Evolutionary conservation across 345 rosid genomes (phyloP), one percentile per base, ranked within the genome.

Genomic region (Dipteronia sinensis): DNA sequence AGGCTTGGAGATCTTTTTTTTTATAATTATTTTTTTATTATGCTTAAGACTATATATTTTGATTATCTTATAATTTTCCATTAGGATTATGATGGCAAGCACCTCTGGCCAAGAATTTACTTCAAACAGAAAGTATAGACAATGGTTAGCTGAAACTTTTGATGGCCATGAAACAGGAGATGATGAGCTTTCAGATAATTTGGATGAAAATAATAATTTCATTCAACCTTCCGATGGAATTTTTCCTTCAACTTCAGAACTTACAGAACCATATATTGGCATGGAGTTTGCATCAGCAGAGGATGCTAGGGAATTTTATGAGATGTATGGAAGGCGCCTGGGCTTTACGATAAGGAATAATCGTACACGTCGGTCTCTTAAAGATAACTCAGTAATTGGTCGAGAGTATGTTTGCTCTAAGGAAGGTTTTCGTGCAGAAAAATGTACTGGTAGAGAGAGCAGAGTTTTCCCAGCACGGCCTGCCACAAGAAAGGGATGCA

Each of bases 221-320:
- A 51, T 70, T 20, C 77, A 72, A 49, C 67, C 78, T 62, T 72
- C 73, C 4, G 67, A 67, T 72, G 73, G 71, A 29, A 67, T 58
- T 31, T 78, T 80, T 79, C 75, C 77, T 31, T 25, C 62, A 49
- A 69, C 23, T 42, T 73, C 67, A 38, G 81, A 81, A 64, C 53
- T 72, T 46, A 11, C 20, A 22, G 87, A 81, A 62, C 85, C 87
- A 20, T 72, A 11, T 55, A 75, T 69, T 15, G 85, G 87, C 27
- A 77, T 77, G 87, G 87, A 78, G 77, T 85, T 85, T 72, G 83
- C 76, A 19, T 77, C 82, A 27, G 85, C 83, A 20, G 87, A 85
- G 71, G 83, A 82, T 64, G 87, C 87, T 56, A 82, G 87, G 78
- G 87, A 85, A 58, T 85, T 82, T 47, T 85, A 85, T 34, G 88